Percentiles rank a stretch among this genome's conserved stretches.
These are phyloP conservation scores for Xylaria curta DNA, from an alignment of 495 filamentous ascomycete species.

Conservation along the genomic window DNA sequence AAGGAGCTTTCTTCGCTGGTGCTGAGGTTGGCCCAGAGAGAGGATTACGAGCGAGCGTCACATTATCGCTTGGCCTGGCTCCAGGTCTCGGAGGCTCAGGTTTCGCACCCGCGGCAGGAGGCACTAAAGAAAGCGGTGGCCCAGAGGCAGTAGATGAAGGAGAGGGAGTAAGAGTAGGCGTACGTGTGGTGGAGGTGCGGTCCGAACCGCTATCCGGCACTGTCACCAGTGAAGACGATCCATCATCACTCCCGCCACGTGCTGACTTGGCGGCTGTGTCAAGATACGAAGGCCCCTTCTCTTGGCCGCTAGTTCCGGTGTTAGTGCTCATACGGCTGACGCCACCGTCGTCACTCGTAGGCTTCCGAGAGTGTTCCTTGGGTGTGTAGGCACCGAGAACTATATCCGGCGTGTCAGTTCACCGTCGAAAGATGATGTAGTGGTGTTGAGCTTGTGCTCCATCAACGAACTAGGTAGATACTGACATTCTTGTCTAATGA, in stretches of 20 bases:
- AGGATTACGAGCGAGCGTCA: slow-evolving; percentile 2
- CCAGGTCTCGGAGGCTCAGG: slow-evolving; percentile 7
- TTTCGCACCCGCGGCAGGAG: slow-evolving; percentile 1
- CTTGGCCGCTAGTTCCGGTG: neutral
- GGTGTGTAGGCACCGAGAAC: slow-evolving; percentile 29
- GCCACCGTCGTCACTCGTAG: slow-evolving; percentile 5
- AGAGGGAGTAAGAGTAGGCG: slow-evolving; percentile 6
- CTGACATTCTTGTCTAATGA: slow-evolving; percentile 38
- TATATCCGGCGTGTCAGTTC: slow-evolving; percentile 24
- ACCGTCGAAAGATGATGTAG: neutral
- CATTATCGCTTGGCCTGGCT: slow-evolving; percentile 18
- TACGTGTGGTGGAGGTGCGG: neutral
- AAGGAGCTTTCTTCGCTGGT: slow-evolving; percentile 22
- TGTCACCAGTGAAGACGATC: slow-evolving; percentile 1
- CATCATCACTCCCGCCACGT: slow-evolving; percentile 6
- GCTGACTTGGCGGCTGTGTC: slow-evolving; percentile 6
- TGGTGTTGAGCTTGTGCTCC: slow-evolving; percentile 12
- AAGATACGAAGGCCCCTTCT: slow-evolving; percentile 11
- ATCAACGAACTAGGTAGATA: slow-evolving; percentile 14
- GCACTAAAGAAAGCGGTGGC: neutral
- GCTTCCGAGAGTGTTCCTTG: slow-evolving; percentile 7
- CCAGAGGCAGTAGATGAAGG: slow-evolving; percentile 6
- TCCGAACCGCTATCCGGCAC: slow-evolving; percentile 9
- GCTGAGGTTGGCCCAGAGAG: slow-evolving; percentile 29
- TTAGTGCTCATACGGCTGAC: neutral